phyloP scores from a whole-genome alignment of 257 asterid genomes.

The Solanum neorickii region DNA sequence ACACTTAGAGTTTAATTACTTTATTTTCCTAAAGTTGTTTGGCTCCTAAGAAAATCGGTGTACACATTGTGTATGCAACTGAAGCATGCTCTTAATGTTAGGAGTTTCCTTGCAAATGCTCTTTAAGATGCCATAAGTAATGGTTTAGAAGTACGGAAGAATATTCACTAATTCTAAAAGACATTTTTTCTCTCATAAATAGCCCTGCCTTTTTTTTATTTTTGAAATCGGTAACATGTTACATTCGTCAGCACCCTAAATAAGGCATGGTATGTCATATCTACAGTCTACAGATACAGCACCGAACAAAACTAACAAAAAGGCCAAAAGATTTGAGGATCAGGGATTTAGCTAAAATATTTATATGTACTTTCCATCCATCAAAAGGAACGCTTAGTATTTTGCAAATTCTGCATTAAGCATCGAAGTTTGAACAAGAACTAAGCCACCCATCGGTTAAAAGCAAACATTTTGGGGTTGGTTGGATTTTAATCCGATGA shows the following conservation, averaged over 20 bases:
- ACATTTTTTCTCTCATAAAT: neutral
- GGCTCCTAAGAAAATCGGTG: neutral
- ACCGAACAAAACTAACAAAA: neutral
- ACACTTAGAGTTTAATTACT: neutral
- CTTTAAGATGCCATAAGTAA: neutral
- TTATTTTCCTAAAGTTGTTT: neutral
- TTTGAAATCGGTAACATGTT: no score
- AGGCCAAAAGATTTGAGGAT: neutral
- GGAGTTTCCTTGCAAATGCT: neutral
- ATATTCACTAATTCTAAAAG: neutral
- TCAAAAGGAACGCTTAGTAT: neutral
- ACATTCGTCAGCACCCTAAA: no score
- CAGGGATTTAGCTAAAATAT: neutral
- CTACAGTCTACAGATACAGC: neutral
- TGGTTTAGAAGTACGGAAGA: neutral
- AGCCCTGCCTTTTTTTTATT: neutral
- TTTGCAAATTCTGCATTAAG: neutral
- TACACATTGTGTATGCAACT: neutral
- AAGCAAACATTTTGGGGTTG: neutral
- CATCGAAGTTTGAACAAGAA: neutral
- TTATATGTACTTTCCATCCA: neutral
- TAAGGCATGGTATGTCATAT: no score
- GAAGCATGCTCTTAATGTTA: neutral
- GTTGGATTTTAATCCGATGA: neutral
- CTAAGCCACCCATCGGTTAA: neutral